phyloP scores from a whole-genome alignment of 257 asterid genomes.

The Craterostigma plantagineum region DNA sequence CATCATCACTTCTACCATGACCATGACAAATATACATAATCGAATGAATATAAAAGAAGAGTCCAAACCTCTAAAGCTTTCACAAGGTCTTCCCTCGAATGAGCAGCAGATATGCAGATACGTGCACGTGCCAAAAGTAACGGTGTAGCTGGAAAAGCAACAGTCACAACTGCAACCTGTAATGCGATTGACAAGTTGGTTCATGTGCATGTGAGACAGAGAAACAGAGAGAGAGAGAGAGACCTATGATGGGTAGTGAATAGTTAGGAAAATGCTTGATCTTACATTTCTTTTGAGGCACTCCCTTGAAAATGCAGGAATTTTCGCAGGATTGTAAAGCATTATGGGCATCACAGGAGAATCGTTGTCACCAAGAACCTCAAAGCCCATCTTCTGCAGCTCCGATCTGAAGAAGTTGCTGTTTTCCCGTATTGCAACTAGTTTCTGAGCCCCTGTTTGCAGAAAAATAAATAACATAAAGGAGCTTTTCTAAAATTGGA shows the following conservation, averaged over 20 bases:
- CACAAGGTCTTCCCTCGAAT: constrained; percentile 78
- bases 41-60: not conserved
- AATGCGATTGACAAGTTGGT: not conserved
- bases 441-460: constrained; percentile 70
- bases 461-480: not conserved
- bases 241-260: too few species aligned
- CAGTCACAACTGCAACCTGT: constrained; percentile 90
- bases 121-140: constrained; percentile 94
- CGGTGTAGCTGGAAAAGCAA: constrained; percentile 97
- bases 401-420: constrained; percentile 88
- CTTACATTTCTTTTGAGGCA: constrained; percentile 74
- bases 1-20: not conserved
- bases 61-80: constrained; percentile 65
- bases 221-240: too few species aligned
- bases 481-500: not conserved
- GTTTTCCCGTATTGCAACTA: constrained; percentile 76
- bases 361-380: constrained; percentile 93
- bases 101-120: constrained; percentile 90
- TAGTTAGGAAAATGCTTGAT: not conserved
- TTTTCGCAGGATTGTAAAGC: constrained; percentile 93
- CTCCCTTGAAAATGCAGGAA: constrained; percentile 94
- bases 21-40: not conserved
- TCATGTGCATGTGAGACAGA: not conserved
- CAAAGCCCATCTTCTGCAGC: constrained; percentile 95
- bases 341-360: constrained; percentile 98